A percentile compares a stretch with the other conserved stretches of the same genome.
These are phyloP conservation scores for Hebeloma cylindrosporum DNA, from an alignment of 768 basidiomycete species.

Conservation along the genomic window DNA sequence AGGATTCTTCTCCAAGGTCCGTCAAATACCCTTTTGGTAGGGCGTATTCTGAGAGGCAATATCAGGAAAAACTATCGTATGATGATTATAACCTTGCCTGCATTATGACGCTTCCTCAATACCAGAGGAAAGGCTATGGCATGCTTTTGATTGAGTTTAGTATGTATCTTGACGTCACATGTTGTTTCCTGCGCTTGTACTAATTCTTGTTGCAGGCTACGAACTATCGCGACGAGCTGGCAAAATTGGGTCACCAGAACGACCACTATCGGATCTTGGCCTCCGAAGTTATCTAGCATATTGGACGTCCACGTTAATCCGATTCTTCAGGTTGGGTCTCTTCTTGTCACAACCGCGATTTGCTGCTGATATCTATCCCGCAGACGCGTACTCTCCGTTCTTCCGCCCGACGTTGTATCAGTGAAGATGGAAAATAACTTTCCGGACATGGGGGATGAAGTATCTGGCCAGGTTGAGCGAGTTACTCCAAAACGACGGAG, in stretches of 20 bases:
- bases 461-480: conserved; percentile 21
- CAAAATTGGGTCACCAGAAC: conserved; percentile 89
- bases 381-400: conserved; percentile 58
- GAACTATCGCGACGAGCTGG: conserved; percentile 81
- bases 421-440: conserved; percentile 45
- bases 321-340: conserved; percentile 72
- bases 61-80: conserved; percentile 89
- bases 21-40: not conserved
- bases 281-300: conserved; percentile 86
- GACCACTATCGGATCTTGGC: conserved; percentile 92
- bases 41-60: not conserved
- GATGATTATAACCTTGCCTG: conserved; percentile 98
- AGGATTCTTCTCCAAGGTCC: conserved; percentile 66
- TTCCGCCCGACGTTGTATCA: conserved; percentile 52
- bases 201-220: conserved; percentile 61
- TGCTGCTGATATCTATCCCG: not conserved
- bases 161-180: conserved; percentile 43
- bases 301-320: conserved; percentile 82
- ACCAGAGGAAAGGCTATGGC: conserved; percentile 86
- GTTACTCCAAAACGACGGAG: conserved; percentile 40
- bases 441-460: conserved; percentile 39
- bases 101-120: conserved; percentile 93
- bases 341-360: not conserved
- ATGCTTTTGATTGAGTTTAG: conserved; percentile 99
- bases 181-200: not conserved